Conservation (phyloP, 108 stramenopile species). For the Conticribra guillardii region DNA sequence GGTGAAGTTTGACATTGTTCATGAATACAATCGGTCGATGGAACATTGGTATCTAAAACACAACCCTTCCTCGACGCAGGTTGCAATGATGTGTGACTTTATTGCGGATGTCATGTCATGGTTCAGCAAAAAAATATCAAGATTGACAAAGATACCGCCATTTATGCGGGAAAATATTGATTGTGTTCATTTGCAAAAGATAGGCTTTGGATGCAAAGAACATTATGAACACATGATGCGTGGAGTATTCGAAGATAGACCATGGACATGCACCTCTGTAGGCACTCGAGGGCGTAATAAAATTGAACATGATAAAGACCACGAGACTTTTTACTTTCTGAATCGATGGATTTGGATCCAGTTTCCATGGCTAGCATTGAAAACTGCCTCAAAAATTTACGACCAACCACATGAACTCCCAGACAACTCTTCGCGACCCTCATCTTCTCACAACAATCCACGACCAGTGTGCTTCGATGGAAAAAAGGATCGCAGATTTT, state of each 20-base stretch:
- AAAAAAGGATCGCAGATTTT: too few relatives aligned
- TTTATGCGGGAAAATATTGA: conserved; percentile 36
- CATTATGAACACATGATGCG: conserved; percentile 12
- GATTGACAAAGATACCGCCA: conserved; percentile 24
- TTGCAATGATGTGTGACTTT: conserved; percentile 43
- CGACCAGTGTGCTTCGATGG: too few relatives aligned
- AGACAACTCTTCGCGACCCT: conserved; percentile 1
- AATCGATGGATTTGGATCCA: conserved; percentile 80
- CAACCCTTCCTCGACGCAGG: conserved; percentile 49
- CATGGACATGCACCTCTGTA: too few relatives aligned
- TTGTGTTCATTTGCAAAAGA: conserved; percentile 20
- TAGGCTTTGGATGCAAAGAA: conserved; percentile 22
- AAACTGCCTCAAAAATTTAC: conserved; percentile 22
- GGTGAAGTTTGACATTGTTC: conserved; percentile 69
- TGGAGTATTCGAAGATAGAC: background rate
- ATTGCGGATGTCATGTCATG: conserved; percentile 64
- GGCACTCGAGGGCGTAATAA: too few relatives aligned
- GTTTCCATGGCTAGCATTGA: conserved; percentile 74
- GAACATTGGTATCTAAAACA: conserved; percentile 54
- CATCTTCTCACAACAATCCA: too few relatives aligned
- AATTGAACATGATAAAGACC: too few relatives aligned
- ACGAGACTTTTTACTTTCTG: conserved; percentile 44
- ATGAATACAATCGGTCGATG: conserved; percentile 56
- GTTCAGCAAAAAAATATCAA: conserved; percentile 43
- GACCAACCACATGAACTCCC: background rate